Evolutionary conservation across 73 alveolate genomes (phyloP).

Genomic region (Durusdinium trenchii): DNA sequence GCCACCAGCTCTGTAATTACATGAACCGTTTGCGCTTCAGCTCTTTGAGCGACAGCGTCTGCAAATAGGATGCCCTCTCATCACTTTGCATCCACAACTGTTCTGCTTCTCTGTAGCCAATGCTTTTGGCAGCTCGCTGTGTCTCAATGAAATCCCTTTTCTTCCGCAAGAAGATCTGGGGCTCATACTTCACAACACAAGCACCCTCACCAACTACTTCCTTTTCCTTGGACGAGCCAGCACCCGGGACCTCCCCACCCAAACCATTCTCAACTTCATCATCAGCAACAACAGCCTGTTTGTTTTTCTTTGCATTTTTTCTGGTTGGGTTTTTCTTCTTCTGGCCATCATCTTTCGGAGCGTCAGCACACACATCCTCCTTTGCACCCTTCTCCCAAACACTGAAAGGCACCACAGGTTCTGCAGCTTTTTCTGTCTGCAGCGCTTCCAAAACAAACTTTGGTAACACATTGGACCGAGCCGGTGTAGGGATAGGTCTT

Average conservation of each 20-base stretch:
- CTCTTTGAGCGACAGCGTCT: neutral
- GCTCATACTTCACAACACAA: neutral
- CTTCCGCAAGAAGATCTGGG: neutral
- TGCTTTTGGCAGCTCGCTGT: neutral
- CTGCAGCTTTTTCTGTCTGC: neutral
- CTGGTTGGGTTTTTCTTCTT: neutral
- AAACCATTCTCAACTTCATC: neutral
- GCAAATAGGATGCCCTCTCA: neutral
- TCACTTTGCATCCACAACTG: neutral
- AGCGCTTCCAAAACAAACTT: neutral
- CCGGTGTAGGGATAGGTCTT: neutral
- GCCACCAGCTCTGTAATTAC: too few relatives aligned
- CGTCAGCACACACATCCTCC: neutral
- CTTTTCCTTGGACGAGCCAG: neutral
- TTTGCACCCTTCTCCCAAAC: neutral
- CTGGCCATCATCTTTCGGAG: neutral
- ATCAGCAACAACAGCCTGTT: neutral
- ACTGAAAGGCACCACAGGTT: neutral
- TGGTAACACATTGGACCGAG: neutral
- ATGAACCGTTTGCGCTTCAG: neutral
- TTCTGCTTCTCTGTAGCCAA: neutral
- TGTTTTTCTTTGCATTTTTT: neutral
- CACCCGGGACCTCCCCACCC: neutral
- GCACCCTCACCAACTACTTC: neutral
- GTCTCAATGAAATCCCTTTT: too few relatives aligned